Base-by-base conservation (phyloP, 176 grass and related monocot genomes). In the Phoenix dactylifera region DNA sequence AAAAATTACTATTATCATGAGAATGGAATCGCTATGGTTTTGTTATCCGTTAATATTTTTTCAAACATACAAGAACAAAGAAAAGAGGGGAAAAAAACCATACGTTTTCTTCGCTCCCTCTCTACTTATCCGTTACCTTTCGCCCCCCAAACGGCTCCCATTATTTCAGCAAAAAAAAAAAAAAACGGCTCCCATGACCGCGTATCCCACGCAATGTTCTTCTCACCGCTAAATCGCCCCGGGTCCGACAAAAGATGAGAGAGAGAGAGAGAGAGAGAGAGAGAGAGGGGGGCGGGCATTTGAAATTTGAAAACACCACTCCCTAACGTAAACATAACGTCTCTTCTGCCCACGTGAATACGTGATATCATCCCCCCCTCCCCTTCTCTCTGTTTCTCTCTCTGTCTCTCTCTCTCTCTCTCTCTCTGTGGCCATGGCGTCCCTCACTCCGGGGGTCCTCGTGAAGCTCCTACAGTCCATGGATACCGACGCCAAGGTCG, bases 391-490 rank as follows among this genome's bases (percentile, higher is more conserved):
- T 18, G 4, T 1, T 4, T 15, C 48, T 24, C 10, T 22, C 50
- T 10, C 24, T 12, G 24, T 66, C 28, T 6, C 26, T 18, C 28
- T 19, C 59, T 16, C 19, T 3, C 32, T 24, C 26, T 14, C 16
- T 16, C 0, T 57, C 56, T 23, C 25, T 20, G 15, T 16, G 35
- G 9, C 76, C 56, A 95, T 95, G 90, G 86, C 90, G 67, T 73
- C 76, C 7, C 59, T 90, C 23, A 82, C 80, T 71, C 80, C 61
- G 58, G 90, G 90, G 3, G 83, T 84, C 24, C 86, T 95, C 49
- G 77, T 95, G 2, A 78, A 76, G 77, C 71, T 95, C 1, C 77
- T 95, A 0, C 90, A 95, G 68, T 59, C 86, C 7, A 95, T 95
- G 90, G 73, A 90, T 70, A 79, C 72, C 10, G 86, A 90, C 9